phyloP scores from a whole-genome alignment of 345 rosid genomes.

The Eucalyptus caleyi region DNA sequence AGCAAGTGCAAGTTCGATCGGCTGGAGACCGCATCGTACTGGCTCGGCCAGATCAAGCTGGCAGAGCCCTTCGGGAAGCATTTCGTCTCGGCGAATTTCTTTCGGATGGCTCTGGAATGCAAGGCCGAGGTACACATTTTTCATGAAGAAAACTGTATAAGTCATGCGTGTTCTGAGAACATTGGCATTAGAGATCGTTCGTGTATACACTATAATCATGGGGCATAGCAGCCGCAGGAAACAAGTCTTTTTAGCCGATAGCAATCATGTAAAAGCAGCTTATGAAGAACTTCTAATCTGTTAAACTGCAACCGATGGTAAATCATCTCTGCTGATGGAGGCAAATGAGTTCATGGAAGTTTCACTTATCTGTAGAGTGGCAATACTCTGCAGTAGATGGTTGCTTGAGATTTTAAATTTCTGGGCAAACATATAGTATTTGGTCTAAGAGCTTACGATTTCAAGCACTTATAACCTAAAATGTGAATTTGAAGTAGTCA shows the following conservation, averaged over 20 bases:
- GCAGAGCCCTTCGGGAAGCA: slow-evolving; percentile 2
- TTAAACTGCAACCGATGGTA: not conserved
- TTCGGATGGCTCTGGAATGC: slow-evolving; percentile 1
- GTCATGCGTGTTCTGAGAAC: not conserved
- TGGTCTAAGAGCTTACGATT: not conserved
- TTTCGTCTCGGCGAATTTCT: slow-evolving; percentile 1
- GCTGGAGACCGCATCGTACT: slow-evolving; percentile 4
- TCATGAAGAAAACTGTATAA: not conserved
- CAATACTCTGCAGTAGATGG: not conserved
- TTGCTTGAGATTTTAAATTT: not conserved
- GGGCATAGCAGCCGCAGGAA: not conserved
- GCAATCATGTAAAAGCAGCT: not conserved
- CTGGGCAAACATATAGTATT: not conserved
- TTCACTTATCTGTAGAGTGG: not conserved
- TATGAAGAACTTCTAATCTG: not conserved
- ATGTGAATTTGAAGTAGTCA: not conserved
- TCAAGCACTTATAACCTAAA: not conserved
- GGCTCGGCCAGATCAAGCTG: slow-evolving; percentile 11
- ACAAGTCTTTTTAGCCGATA: not conserved
- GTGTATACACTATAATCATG: not conserved
- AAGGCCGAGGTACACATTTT: not conserved
- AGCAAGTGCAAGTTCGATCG: slow-evolving; percentile 6
- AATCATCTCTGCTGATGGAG: not conserved
- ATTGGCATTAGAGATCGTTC: not conserved
- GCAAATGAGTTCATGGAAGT: not conserved